Conservation (phyloP, 2,329 filamentous ascomycete species). For the Alternaria dauci region DNA sequence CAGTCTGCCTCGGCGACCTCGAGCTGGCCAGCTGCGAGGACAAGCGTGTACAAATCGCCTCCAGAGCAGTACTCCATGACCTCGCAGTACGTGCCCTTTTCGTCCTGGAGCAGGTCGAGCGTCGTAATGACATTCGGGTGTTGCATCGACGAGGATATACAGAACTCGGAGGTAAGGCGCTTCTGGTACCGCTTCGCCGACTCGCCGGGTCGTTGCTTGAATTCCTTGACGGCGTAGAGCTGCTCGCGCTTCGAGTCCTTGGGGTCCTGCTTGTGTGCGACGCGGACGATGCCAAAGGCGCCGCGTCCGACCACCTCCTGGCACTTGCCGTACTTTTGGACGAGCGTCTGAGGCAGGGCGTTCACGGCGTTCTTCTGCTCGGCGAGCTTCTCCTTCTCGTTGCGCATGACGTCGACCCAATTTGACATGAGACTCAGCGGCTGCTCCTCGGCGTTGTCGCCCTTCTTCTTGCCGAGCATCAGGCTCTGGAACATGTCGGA, state of each 20-base stretch:
- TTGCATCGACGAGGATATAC: conserved; percentile 94
- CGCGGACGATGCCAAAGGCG: conserved; percentile 95
- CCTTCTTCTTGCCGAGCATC: conserved; percentile 81
- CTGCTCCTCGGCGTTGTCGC: conserved; percentile 72
- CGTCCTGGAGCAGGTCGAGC: conserved; percentile 90
- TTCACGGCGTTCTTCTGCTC: conserved; percentile 80
- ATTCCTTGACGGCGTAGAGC: conserved; percentile 97
- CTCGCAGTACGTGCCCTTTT: conserved; percentile 97
- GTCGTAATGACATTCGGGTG: conserved; percentile 99
- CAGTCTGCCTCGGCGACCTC: conserved; percentile 94
- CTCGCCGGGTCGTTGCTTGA: conserved; percentile 91
- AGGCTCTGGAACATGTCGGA: conserved; percentile 89
- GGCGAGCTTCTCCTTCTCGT: conserved; percentile 79
- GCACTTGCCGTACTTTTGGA: conserved; percentile 98
- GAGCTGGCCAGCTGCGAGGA: conserved; percentile 89
- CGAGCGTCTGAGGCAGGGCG: conserved; percentile 78
- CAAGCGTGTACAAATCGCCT: conserved; percentile 92
- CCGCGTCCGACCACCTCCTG: conserved; percentile 96
- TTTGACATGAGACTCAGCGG: conserved; percentile 92
- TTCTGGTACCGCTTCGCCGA: conserved; percentile 98
- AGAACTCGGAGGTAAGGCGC: conserved; percentile 95
- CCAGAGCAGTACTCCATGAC: conserved; percentile 99
- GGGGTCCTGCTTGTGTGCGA: conserved; percentile 93
- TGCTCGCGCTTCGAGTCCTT: conserved; percentile 81
- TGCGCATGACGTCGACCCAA: conserved; percentile 93